Conservation (phyloP, 371 early-diverging fungal species). For the Rhizopus stolonifer region DNA sequence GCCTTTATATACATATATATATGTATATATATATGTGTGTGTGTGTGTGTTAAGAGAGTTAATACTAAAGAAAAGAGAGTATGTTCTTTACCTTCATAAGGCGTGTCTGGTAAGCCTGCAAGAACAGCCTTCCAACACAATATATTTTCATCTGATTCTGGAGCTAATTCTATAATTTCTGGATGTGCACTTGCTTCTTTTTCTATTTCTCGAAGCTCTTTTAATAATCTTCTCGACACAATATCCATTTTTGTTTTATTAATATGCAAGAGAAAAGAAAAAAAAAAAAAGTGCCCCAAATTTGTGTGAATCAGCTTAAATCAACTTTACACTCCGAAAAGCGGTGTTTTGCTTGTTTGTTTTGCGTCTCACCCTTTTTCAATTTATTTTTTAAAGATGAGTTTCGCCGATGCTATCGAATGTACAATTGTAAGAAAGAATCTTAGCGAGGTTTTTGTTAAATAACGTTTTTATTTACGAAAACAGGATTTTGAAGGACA, state of each 20-base stretch:
- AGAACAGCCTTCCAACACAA: slow-evolving; percentile 87
- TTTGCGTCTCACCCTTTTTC: not conserved
- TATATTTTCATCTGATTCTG: slow-evolving; percentile 76
- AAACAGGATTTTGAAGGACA: slow-evolving; percentile 31
- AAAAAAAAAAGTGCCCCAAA: not conserved
- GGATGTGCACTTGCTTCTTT: slow-evolving; percentile 52
- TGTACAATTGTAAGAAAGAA: slow-evolving; percentile 31
- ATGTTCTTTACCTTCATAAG: slow-evolving; percentile 68
- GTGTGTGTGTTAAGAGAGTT: too few species aligned
- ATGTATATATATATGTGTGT: too few species aligned
- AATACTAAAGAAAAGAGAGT: not conserved
- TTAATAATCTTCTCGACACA: slow-evolving; percentile 62
- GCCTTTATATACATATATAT: slow-evolving; percentile 31
- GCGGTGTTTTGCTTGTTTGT: too few species aligned
- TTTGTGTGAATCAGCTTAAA: not conserved
- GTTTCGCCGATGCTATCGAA: slow-evolving; percentile 20
- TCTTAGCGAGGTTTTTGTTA: too few species aligned
- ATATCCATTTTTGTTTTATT: slow-evolving; percentile 37
- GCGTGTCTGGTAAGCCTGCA: slow-evolving; percentile 77
- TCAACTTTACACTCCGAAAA: too few species aligned
- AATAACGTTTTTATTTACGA: too few species aligned
- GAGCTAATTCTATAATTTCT: slow-evolving; percentile 61
- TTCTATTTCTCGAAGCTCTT: slow-evolving; percentile 62
- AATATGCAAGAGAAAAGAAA: not conserved
- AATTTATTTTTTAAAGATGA: slow-evolving; percentile 12